A percentile compares a stretch with the other conserved stretches of the same genome.
These are phyloP conservation scores for Heterobasidion annosum DNA, from an alignment of 1,284 basidiomycete species.

Conservation along the genomic window DNA sequence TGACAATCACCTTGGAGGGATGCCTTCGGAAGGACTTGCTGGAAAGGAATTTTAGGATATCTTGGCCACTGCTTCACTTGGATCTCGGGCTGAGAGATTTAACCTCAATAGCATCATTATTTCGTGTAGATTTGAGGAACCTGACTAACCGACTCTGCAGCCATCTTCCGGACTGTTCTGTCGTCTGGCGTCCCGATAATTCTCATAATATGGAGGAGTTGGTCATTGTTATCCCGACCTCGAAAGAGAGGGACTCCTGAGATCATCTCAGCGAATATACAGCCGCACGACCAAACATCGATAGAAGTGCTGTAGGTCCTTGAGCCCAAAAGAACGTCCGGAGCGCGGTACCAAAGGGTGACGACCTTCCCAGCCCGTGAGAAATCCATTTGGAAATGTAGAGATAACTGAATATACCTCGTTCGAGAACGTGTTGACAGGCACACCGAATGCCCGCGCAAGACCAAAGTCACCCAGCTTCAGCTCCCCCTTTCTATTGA, in stretches of 20 bases:
- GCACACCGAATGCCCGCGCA: slow-evolving; percentile 92
- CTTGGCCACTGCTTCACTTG: slow-evolving; percentile 83
- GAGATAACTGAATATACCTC: slow-evolving; percentile 46
- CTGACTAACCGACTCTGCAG: slow-evolving; percentile 76
- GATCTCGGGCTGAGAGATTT: slow-evolving; percentile 72
- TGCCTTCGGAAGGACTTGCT: slow-evolving; percentile 87
- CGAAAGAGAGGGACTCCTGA: slow-evolving; percentile 95
- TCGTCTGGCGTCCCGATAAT: slow-evolving; percentile 96
- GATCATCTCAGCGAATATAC: slow-evolving; percentile 99
- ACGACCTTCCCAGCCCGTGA: slow-evolving; percentile 58
- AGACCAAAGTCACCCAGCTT: slow-evolving; percentile 97
- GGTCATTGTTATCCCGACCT: slow-evolving; percentile 96
- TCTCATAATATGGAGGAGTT: slow-evolving; percentile 95
- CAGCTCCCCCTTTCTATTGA: slow-evolving; percentile 94
- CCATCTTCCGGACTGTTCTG: slow-evolving; percentile 81
- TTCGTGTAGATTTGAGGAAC: background rate
- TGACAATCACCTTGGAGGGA: slow-evolving; percentile 66
- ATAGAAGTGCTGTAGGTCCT: slow-evolving; percentile 98
- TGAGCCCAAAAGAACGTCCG: slow-evolving; percentile 95
- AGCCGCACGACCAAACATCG: slow-evolving; percentile 99
- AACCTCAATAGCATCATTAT: background rate
- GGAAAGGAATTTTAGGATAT: slow-evolving; percentile 87
- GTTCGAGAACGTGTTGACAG: slow-evolving; percentile 94
- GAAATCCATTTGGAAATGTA: background rate
- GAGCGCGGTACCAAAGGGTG: slow-evolving; percentile 98